Conservation (phyloP, 1,284 basidiomycete genomes). For the Marasmius oreades region DNA sequence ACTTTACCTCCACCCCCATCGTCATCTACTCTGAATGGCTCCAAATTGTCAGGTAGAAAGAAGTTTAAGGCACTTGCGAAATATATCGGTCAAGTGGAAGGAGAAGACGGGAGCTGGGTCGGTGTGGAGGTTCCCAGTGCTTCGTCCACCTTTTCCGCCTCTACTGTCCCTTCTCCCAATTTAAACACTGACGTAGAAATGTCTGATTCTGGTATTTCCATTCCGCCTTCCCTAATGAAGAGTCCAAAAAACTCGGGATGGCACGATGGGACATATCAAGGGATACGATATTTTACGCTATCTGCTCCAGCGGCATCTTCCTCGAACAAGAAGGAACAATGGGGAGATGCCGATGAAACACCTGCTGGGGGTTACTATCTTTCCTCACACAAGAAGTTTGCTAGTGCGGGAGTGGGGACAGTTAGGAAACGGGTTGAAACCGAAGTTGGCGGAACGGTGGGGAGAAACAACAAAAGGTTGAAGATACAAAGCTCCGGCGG, state of each 20-base stretch:
- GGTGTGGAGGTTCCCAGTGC: slow-evolving; percentile 78
- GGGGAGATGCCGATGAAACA: background rate
- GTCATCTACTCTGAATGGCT: background rate
- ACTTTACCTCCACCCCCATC: slow-evolving; percentile 29
- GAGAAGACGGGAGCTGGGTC: slow-evolving; percentile 83
- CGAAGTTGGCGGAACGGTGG: slow-evolving; percentile 42
- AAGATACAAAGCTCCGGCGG: background rate
- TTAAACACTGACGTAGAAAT: slow-evolving; percentile 14
- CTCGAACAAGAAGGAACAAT: background rate
- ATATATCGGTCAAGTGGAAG: slow-evolving; percentile 83
- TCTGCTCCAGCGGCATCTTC: slow-evolving; percentile 25
- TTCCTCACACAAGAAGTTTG: background rate
- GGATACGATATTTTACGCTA: slow-evolving; percentile 80
- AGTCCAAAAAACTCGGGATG: slow-evolving; percentile 32
- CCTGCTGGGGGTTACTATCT: background rate
- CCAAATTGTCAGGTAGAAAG: slow-evolving; percentile 36
- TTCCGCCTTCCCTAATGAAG: background rate
- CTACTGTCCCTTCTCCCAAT: background rate
- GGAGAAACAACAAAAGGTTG: slow-evolving; percentile 31
- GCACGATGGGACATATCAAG: slow-evolving; percentile 81
- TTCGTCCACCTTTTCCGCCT: background rate
- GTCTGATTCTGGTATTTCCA: background rate
- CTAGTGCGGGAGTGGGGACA: background rate
- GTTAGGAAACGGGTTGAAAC: slow-evolving; percentile 15
- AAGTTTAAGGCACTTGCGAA: slow-evolving; percentile 85